Evolutionary conservation across 352 stramenopile species (phyloP).

Genomic region (Globisporangium cederbergense): DNA sequence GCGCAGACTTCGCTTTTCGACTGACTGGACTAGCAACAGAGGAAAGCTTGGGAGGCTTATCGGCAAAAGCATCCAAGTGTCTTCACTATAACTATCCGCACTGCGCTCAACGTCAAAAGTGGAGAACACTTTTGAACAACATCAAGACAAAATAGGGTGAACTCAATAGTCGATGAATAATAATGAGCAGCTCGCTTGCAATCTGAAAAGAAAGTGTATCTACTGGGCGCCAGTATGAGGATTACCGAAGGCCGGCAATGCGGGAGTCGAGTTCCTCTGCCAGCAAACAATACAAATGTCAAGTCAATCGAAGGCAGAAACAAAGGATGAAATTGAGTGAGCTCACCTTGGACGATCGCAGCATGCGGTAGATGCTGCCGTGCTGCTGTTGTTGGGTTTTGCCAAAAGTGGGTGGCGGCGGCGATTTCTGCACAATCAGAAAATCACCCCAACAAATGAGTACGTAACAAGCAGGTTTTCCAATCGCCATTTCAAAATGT

Average conservation of each 20-base stretch:
- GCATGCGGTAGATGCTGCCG: conserved; percentile 70
- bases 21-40: no score
- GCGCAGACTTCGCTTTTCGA: no score
- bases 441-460: background rate
- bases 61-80: no score
- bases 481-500: background rate
- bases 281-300: background rate
- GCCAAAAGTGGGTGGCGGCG: conserved; percentile 30
- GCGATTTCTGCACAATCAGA: conserved; percentile 11
- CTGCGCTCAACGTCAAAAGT: no score
- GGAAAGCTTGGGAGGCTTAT: no score
- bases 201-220: no score
- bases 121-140: background rate
- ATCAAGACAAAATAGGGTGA: no score
- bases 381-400: conserved; percentile 40
- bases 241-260: no score
- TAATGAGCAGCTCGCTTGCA: background rate
- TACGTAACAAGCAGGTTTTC: background rate
- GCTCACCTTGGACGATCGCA: conserved; percentile 23
- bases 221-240: no score
- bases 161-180: no score
- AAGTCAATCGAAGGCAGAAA: background rate
- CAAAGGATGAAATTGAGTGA: background rate
- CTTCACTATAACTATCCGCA: no score
- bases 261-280: background rate